Evolutionary conservation across 441 rosid genomes (phyloP).

Genomic region (Gossypium davidsonii): DNA sequence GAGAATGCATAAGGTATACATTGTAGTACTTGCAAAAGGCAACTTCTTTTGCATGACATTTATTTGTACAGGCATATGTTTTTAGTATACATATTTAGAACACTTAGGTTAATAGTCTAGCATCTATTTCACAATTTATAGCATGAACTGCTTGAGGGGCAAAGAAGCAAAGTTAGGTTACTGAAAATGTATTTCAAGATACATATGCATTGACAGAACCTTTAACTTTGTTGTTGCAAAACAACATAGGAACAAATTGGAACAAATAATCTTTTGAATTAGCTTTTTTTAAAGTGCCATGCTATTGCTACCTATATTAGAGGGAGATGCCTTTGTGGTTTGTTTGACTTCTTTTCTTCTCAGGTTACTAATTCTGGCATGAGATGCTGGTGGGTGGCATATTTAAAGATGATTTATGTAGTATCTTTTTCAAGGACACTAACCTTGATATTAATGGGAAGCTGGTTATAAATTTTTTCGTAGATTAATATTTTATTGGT

Average conservation of each 20-base stretch:
- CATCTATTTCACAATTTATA: background rate
- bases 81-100: background rate
- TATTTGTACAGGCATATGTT: background rate
- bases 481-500: background rate
- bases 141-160: background rate
- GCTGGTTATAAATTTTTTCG: background rate
- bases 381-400: background rate
- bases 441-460: background rate
- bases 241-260: background rate
- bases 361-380: background rate
- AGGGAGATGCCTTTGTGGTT: background rate
- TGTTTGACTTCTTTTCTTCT: background rate
- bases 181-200: background rate
- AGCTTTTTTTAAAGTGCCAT: background rate
- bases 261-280: conserved; percentile 1
- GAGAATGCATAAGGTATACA: conserved; percentile 84
- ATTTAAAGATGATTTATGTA: background rate
- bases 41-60: conserved; percentile 7
- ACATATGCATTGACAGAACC: background rate
- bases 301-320: background rate
- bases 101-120: background rate
- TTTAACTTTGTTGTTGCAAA: conserved; percentile 7
- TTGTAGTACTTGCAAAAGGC: conserved; percentile 6
- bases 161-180: conserved; percentile 1
- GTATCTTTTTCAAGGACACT: background rate